Percentiles rank a stretch among this genome's conserved stretches.
These are phyloP conservation scores for Cicer chorassanicum DNA, from an alignment of 306 rosid genomes.

Conservation along the genomic window DNA sequence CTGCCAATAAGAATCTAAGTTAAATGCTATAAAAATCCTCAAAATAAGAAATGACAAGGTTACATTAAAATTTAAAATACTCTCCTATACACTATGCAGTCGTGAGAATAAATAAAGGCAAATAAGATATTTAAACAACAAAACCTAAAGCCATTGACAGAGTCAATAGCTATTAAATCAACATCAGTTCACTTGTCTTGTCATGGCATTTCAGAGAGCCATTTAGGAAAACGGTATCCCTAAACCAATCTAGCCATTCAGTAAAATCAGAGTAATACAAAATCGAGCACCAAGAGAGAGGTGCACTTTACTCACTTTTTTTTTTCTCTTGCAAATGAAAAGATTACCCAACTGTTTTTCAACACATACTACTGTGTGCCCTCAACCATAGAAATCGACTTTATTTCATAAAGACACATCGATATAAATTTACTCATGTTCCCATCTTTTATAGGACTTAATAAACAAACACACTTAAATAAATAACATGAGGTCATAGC, in stretches of 20 bases:
- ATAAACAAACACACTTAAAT: neutral
- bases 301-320: constrained; percentile 7
- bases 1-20: constrained; percentile 60
- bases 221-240: constrained; percentile 23
- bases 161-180: constrained; percentile 18
- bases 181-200: constrained; percentile 4
- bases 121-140: constrained; percentile 11
- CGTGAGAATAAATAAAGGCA: constrained; percentile 3
- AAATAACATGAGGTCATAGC: neutral
- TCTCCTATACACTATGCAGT: constrained; percentile 12
- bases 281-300: constrained; percentile 8
- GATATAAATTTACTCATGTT: constrained; percentile 22
- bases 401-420: constrained; percentile 11
- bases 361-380: neutral
- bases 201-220: constrained; percentile 9
- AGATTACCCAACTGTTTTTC: constrained; percentile 18
- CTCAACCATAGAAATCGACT: constrained; percentile 15
- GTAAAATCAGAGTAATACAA: constrained; percentile 11
- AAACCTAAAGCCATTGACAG: constrained; percentile 21
- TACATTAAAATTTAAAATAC: constrained; percentile 32
- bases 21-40: constrained; percentile 20
- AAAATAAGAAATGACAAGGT: constrained; percentile 31
- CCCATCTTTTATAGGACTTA: neutral
- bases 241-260: constrained; percentile 3
- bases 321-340: constrained; percentile 14